phyloP scores from a whole-genome alignment of 192 early-diverging fungal species.

The Coemansia sp. region DNA sequence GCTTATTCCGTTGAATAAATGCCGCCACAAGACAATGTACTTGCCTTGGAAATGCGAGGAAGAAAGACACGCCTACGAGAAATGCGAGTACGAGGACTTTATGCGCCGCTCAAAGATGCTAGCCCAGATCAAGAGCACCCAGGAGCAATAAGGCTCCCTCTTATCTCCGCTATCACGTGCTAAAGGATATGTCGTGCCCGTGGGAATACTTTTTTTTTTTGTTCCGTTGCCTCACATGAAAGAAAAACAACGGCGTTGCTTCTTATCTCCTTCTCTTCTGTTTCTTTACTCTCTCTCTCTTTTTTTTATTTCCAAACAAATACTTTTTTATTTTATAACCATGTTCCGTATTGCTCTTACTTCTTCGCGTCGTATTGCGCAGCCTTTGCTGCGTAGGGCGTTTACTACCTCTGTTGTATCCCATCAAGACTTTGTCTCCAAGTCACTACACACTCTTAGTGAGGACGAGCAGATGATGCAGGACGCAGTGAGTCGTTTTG shows the following conservation, averaged over 20 bases:
- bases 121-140: slow-evolving; percentile 33
- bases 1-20: slow-evolving; percentile 88
- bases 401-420: background rate
- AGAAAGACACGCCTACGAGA: slow-evolving; percentile 85
- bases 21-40: slow-evolving; percentile 80
- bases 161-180: slow-evolving; percentile 1
- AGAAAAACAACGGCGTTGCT: background rate
- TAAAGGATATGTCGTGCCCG: background rate
- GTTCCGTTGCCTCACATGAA: too few relatives aligned
- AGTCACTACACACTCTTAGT: slow-evolving; percentile 79
- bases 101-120: slow-evolving; percentile 53
- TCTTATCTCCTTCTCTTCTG: background rate
- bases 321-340: background rate
- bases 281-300: background rate
- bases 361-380: slow-evolving; percentile 11
- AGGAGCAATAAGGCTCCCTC: slow-evolving; percentile 36
- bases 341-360: slow-evolving; percentile 18
- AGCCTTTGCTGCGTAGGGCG: slow-evolving; percentile 3
- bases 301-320: background rate
- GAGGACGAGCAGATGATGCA: slow-evolving; percentile 87
- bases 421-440: background rate
- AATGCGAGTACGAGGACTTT: slow-evolving; percentile 94
- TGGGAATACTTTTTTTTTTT: background rate
- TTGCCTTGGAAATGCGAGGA: slow-evolving; percentile 93
- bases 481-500: slow-evolving; percentile 76